Percentiles rank a stretch among this genome's conserved stretches.
These are phyloP conservation scores for Suhomyces wounanorum DNA, from an alignment of 1,139 yeast species.

Conservation along the genomic window DNA sequence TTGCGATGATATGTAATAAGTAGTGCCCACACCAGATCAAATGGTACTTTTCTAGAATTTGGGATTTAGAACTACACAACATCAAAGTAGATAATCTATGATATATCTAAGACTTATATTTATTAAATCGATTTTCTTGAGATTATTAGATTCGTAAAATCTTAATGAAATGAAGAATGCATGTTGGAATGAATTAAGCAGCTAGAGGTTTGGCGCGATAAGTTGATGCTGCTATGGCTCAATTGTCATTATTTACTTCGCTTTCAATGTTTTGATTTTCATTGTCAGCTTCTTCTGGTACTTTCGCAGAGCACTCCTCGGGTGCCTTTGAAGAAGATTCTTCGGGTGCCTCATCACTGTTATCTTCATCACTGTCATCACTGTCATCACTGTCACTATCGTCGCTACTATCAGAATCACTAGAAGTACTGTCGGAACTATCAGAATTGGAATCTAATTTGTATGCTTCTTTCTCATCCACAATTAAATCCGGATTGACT, in stretches of 20 bases:
- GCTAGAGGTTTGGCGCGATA: no score
- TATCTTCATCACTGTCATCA: no score
- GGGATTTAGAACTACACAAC: no score
- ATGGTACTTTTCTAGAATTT: no score
- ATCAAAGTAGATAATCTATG: not conserved
- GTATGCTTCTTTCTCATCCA: constrained; percentile 24
- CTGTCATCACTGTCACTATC: no score
- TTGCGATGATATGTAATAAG: constrained; percentile 22
- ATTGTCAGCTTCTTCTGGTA: not conserved
- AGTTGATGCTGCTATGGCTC: no score
- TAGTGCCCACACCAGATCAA: constrained; percentile 13
- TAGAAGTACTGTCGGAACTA: constrained; percentile 16
- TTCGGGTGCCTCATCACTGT: constrained; percentile 22
- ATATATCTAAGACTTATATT: not conserved
- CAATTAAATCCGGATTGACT: constrained; percentile 15
- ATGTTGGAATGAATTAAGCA: not conserved
- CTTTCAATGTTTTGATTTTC: not conserved
- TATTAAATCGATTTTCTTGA: no score
- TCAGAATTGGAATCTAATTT: constrained; percentile 14
- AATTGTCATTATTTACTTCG: no score
- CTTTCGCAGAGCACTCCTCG: not conserved
- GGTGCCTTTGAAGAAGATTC: constrained; percentile 22
- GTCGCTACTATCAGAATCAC: no score
- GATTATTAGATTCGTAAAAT: not conserved
- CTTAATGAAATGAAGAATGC: not conserved